Conservation (phyloP, 169 alveolate genomes). For the Haemoproteus tartakovskyi region DNA sequence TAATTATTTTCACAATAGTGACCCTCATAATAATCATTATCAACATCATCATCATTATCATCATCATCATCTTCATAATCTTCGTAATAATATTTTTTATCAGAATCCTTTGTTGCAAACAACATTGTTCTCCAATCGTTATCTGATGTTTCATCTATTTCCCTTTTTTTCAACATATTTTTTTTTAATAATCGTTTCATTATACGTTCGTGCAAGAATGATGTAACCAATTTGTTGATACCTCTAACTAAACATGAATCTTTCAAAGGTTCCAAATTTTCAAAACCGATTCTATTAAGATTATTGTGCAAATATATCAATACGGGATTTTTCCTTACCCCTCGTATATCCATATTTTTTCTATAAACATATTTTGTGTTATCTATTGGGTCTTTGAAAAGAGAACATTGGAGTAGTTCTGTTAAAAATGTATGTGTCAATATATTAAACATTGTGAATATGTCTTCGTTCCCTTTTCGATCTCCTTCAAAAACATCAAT, state of each 20-base stretch:
- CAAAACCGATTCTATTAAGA: constrained; percentile 56
- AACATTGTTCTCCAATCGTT: background rate
- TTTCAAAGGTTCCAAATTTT: constrained; percentile 49
- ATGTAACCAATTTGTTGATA: constrained; percentile 24
- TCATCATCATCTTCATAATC: background rate
- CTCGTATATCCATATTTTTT: constrained; percentile 8
- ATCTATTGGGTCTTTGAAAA: constrained; percentile 12
- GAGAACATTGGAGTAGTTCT: constrained; percentile 16
- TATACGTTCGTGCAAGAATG: constrained; percentile 34
- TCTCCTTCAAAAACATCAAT: constrained; percentile 45
- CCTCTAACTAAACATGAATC: constrained; percentile 61
- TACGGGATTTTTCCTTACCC: constrained; percentile 48
- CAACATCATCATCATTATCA: background rate
- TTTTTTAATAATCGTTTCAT: constrained; percentile 16
- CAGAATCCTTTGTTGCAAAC: background rate
- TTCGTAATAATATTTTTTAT: background rate
- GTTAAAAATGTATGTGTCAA: constrained; percentile 44
- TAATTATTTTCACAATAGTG: too few species aligned
- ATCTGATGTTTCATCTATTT: background rate
- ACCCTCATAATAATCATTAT: constrained; percentile 6
- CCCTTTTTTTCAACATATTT: background rate
- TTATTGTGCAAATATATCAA: constrained; percentile 38
- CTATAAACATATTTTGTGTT: constrained; percentile 29
- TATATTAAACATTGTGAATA: constrained; percentile 33
- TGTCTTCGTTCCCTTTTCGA: constrained; percentile 4